Percentiles rank a stretch among this genome's conserved stretches.
Evolutionary conservation across 2,329 filamentous ascomycete species (phyloP).

Genomic region (Aspergillus transmontanensis): DNA sequence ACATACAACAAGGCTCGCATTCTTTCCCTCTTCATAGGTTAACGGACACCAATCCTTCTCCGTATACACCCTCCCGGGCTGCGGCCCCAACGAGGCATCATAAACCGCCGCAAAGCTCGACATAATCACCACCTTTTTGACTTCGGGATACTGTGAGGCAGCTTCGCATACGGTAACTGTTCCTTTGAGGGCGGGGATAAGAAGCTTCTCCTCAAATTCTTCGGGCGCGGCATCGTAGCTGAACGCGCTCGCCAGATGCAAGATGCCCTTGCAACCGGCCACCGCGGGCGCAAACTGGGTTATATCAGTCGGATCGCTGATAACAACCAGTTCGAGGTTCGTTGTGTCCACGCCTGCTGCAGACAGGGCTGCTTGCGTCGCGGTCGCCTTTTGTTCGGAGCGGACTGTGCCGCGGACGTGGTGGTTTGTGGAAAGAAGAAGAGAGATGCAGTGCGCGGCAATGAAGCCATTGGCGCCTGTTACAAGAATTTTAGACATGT

Average conservation of each 20-base stretch:
- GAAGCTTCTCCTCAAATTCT: slow-evolving; percentile 33
- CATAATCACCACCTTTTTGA: slow-evolving; percentile 30
- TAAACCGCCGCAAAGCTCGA: slow-evolving; percentile 30
- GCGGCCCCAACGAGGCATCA: slow-evolving; percentile 23
- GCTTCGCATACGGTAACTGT: slow-evolving; percentile 30
- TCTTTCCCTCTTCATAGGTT: slow-evolving; percentile 26
- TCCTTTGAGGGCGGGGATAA: slow-evolving; percentile 31
- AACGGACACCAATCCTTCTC: slow-evolving; percentile 27
- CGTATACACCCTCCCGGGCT: slow-evolving; percentile 24
- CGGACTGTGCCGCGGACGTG: slow-evolving; percentile 26
- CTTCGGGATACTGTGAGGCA: slow-evolving; percentile 16
- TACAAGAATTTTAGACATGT: slow-evolving; percentile 20
- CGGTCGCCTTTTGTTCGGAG: slow-evolving; percentile 18
- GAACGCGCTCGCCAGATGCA: slow-evolving; percentile 35
- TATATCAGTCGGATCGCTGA: slow-evolving; percentile 20
- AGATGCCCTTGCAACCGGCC: slow-evolving; percentile 19
- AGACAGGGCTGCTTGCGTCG: slow-evolving; percentile 12
- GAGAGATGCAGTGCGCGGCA: slow-evolving; percentile 26
- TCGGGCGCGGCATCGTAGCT: slow-evolving; percentile 26
- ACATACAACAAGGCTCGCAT: slow-evolving; percentile 23
- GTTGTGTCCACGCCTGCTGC: slow-evolving; percentile 12
- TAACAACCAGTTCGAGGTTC: slow-evolving; percentile 17
- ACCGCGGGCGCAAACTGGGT: slow-evolving; percentile 9
- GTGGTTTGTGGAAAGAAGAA: slow-evolving; percentile 17
- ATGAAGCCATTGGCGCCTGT: slow-evolving; percentile 30